A percentile compares a stretch with the other conserved stretches of the same genome.
Conservation (phyloP, 2,329 filamentous ascomycete species). For the Monosporascus cannonballus region DNA sequence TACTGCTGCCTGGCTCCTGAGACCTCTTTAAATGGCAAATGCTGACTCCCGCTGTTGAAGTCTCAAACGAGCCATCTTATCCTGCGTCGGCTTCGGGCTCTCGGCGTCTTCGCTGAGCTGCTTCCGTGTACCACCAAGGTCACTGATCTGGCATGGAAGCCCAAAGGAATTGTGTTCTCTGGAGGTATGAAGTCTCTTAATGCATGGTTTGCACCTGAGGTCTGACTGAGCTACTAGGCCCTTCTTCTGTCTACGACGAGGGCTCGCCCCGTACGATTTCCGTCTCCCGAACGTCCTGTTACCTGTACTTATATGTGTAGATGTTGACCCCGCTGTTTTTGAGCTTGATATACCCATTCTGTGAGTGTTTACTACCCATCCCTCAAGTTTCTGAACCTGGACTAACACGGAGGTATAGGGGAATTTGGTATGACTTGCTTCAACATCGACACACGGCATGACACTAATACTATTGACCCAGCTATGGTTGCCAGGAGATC, state of each 20-base stretch:
- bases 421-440: slow-evolving; percentile 20
- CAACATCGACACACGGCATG: slow-evolving; percentile 28
- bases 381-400: neutral
- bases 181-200: slow-evolving; percentile 49
- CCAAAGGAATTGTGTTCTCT: slow-evolving; percentile 76
- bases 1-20: neutral
- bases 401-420: slow-evolving; percentile 14
- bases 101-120: slow-evolving; percentile 84
- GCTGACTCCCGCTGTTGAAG: neutral
- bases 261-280: slow-evolving; percentile 49
- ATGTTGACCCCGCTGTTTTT: slow-evolving; percentile 77
- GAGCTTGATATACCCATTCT: slow-evolving; percentile 59
- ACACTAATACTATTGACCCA: slow-evolving; percentile 10
- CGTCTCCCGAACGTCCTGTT: neutral
- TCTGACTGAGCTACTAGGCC: slow-evolving; percentile 24
- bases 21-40: neutral
- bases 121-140: slow-evolving; percentile 81
- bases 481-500: slow-evolving; percentile 59
- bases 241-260: slow-evolving; percentile 73
- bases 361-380: slow-evolving; percentile 5
- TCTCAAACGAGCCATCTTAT: slow-evolving; percentile 68
- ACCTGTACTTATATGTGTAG: slow-evolving; percentile 14
- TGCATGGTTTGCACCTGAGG: neutral
- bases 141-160: slow-evolving; percentile 68
- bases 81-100: slow-evolving; percentile 65